Percentiles rank a stretch among this genome's conserved stretches.
Evolutionary conservation across 768 basidiomycete genomes (phyloP).

Genomic region (Boletus sp.): DNA sequence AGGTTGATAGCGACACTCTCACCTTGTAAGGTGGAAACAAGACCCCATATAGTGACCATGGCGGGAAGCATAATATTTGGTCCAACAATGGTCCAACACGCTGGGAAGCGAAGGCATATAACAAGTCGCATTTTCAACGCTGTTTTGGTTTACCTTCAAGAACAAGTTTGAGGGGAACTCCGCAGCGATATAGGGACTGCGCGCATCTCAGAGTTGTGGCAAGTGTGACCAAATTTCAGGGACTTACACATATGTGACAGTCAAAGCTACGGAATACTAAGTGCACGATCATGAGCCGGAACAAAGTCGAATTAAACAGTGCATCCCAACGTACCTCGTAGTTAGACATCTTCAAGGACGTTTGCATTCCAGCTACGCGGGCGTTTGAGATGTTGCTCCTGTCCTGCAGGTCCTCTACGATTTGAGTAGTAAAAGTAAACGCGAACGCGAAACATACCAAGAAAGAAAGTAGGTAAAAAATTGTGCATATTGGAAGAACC

Average conservation of each 20-base stretch:
- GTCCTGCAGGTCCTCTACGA: conserved; percentile 26
- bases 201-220: not conserved
- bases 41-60: conserved; percentile 67
- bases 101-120: conserved; percentile 16
- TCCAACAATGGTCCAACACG: conserved; percentile 49
- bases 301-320: not conserved
- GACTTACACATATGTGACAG: conserved; percentile 28
- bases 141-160: conserved; percentile 38
- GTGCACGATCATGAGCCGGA: not conserved
- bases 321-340: conserved; percentile 17
- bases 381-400: conserved; percentile 55
- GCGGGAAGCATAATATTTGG: conserved; percentile 62
- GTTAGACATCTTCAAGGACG: conserved; percentile 37
- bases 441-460: conserved; percentile 38
- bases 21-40: conserved; percentile 65
- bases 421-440: not conserved
- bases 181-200: conserved; percentile 51
- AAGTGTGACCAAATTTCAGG: too few relatives aligned
- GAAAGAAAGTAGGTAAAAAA: conserved; percentile 54
- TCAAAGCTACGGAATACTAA: conserved; percentile 37
- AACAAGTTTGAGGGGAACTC: conserved; percentile 63
- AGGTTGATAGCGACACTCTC: not conserved
- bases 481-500: conserved; percentile 47
- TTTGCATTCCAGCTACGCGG: conserved; percentile 59
- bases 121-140: not conserved